phyloP scores from a whole-genome alignment of 2,329 filamentous ascomycete species.

The Immersiporthe knoxdaviesiana region DNA sequence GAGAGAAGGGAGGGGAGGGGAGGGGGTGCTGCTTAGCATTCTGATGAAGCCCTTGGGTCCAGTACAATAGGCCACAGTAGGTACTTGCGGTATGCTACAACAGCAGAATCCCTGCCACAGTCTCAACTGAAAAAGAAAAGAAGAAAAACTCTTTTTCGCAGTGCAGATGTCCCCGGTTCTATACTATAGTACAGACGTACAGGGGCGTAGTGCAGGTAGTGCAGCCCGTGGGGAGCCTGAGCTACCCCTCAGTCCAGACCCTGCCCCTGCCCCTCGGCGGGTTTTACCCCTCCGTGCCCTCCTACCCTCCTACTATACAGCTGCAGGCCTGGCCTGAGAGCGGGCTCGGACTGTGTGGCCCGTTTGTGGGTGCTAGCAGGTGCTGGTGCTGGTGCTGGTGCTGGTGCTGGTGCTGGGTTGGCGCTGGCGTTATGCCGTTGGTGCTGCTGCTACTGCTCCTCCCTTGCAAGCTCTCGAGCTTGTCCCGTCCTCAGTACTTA shows the following conservation, averaged over 20 bases:
- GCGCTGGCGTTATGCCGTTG: not conserved
- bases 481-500: no score
- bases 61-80: not conserved
- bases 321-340: not conserved
- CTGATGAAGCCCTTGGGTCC: not conserved
- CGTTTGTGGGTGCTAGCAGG: not conserved
- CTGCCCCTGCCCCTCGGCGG: constrained; percentile 18
- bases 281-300: constrained; percentile 14
- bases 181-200: no score
- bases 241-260: constrained; percentile 20
- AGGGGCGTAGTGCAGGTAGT: not conserved
- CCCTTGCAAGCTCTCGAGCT: constrained; percentile 18
- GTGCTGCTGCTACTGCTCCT: constrained; percentile 8
- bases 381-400: not conserved
- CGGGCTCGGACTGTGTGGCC: constrained; percentile 6
- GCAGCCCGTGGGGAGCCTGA: constrained; percentile 9
- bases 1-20: no score
- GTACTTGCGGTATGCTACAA: not conserved
- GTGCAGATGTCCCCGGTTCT: constrained; percentile 10
- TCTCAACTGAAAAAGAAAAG: not conserved
- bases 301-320: no score
- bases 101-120: not conserved
- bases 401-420: not conserved
- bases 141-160: constrained; percentile 8
- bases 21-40: not conserved